Percentiles rank a stretch among this genome's conserved stretches.
These are phyloP conservation scores for Pythium aquatile DNA, from an alignment of 352 stramenopile genomes.

Conservation along the genomic window DNA sequence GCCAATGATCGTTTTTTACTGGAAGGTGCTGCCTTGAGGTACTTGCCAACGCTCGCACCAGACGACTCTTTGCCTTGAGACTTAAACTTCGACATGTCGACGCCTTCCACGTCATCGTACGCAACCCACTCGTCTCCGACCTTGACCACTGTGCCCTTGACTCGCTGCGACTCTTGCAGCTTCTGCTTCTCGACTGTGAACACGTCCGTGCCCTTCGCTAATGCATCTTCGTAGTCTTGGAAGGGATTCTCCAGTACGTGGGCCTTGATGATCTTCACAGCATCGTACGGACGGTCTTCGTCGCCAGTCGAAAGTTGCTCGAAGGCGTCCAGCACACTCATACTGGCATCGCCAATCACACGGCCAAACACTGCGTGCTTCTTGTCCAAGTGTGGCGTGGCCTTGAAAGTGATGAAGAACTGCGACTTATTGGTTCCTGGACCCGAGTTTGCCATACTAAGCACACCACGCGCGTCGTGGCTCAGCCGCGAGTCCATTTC, in stretches of 20 bases:
- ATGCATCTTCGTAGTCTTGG: slow-evolving; percentile 74
- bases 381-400: slow-evolving; percentile 95
- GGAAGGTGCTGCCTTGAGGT: slow-evolving; percentile 37
- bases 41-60: slow-evolving; percentile 67
- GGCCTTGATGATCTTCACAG: slow-evolving; percentile 76
- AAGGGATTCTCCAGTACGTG: slow-evolving; percentile 91
- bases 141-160: slow-evolving; percentile 79
- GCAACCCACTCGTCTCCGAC: slow-evolving; percentile 76
- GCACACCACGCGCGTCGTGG: slow-evolving; percentile 88
- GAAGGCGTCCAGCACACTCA: slow-evolving; percentile 81
- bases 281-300: slow-evolving; percentile 80
- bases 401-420: slow-evolving; percentile 99
- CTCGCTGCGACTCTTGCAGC: slow-evolving; percentile 43
- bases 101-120: slow-evolving; percentile 66
- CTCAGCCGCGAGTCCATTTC: slow-evolving; percentile 92
- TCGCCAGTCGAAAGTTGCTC: slow-evolving; percentile 71
- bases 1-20: slow-evolving; percentile 24
- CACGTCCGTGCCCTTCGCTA: slow-evolving; percentile 53
- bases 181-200: slow-evolving; percentile 52
- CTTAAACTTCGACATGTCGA: slow-evolving; percentile 49
- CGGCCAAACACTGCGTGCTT: slow-evolving; percentile 97
- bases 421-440: slow-evolving; percentile 96
- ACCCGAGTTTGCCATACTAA: slow-evolving; percentile 97
- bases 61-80: slow-evolving; percentile 31
- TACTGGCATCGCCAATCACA: slow-evolving; percentile 85